Conservation (phyloP, 2,329 filamentous ascomycete species). For the Fusarium paranaense region DNA sequence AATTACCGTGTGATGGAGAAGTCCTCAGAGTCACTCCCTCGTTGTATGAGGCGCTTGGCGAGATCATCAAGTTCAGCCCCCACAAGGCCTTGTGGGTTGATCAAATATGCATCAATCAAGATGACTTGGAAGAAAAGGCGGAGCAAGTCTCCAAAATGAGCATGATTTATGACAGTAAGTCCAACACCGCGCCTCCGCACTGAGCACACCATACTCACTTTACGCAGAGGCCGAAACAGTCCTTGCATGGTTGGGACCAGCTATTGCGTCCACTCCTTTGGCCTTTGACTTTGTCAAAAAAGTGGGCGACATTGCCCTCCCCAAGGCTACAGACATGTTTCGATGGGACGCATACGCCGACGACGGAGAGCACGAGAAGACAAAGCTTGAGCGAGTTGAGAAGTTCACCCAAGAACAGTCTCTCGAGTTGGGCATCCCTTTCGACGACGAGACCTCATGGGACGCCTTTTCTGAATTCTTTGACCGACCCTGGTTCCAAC, state of each 20-base stretch:
- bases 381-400: conserved; percentile 23
- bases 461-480: conserved; percentile 26
- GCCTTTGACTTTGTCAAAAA: conserved; percentile 17
- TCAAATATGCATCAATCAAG: conserved; percentile 36
- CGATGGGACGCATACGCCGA: conserved; percentile 18
- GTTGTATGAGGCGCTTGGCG: conserved; percentile 16
- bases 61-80: conserved; percentile 18
- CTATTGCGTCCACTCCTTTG: neutral
- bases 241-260: conserved; percentile 32
- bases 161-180: conserved; percentile 31
- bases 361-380: neutral
- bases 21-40: conserved; percentile 17
- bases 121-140: conserved; percentile 12
- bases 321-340: conserved; percentile 30
- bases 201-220: neutral
- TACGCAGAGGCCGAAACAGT: conserved; percentile 32
- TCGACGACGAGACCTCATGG: conserved; percentile 17
- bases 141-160: conserved; percentile 35
- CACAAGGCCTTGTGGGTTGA: conserved; percentile 30
- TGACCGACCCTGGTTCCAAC: conserved; percentile 33
- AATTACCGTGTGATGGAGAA: conserved; percentile 17
- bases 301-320: conserved; percentile 27
- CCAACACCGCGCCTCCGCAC: accelerated
- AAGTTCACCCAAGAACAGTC: conserved; percentile 15
- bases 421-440: conserved; percentile 19